Conservation (phyloP, 1,284 basidiomycete genomes). For the Boletus semigastroideus region DNA sequence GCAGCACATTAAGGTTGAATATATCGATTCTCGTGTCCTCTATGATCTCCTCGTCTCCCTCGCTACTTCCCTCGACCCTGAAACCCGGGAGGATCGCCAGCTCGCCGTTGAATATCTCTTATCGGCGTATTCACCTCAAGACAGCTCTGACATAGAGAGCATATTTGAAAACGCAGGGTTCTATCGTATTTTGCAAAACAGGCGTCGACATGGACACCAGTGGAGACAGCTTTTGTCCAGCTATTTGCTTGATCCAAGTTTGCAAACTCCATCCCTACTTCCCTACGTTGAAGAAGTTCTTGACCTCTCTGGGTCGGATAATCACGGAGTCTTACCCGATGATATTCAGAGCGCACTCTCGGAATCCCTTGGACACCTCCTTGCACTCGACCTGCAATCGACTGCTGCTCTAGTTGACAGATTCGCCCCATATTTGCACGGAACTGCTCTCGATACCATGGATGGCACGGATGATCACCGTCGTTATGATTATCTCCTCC, state of each 20-base stretch:
- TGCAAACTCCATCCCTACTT: constrained; percentile 65
- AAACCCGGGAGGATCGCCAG: constrained; percentile 92
- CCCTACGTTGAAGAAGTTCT: constrained; percentile 64
- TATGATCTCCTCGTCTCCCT: constrained; percentile 80
- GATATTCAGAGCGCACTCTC: constrained; percentile 56
- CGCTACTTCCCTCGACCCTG: constrained; percentile 61
- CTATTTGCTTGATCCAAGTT: constrained; percentile 74
- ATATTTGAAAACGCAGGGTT: constrained; percentile 87
- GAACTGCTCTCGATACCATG: constrained; percentile 50
- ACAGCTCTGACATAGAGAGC: constrained; percentile 64
- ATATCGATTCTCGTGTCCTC: constrained; percentile 47
- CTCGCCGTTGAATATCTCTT: constrained; percentile 95
- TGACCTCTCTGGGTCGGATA: constrained; percentile 41
- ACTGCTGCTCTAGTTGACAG: constrained; percentile 79
- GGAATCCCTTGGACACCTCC: constrained; percentile 61
- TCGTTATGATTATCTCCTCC: constrained; percentile 78
- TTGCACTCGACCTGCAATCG: constrained; percentile 59
- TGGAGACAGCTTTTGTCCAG: constrained; percentile 78
- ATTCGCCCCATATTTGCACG: constrained; percentile 65
- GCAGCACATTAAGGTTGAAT: constrained; percentile 65
- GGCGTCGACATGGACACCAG: constrained; percentile 72
- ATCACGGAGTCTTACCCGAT: constrained; percentile 44
- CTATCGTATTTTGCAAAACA: constrained; percentile 83
- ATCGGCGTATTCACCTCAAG: constrained; percentile 85
- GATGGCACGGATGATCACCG: constrained; percentile 47